Conservation (phyloP, 169 alveolate genomes). For the Neospora caninum region DNA sequence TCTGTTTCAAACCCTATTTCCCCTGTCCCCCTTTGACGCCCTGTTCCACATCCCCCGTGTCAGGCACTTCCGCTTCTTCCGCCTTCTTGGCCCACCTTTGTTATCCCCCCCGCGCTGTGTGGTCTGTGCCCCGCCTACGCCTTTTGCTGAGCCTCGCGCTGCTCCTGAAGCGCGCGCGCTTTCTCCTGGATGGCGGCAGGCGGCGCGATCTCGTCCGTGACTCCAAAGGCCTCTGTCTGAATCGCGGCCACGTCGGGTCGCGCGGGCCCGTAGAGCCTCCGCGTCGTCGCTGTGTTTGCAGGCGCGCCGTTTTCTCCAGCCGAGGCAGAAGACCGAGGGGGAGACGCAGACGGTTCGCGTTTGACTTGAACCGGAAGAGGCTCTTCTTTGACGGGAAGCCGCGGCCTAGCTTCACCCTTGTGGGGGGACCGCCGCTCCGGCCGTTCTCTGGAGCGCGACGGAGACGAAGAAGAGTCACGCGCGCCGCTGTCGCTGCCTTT, state of each 20-base stretch:
- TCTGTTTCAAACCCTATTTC: no score
- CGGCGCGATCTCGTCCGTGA: conserved; percentile 6
- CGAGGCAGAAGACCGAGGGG: not conserved
- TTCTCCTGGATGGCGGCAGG: conserved; percentile 18
- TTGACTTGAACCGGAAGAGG: not conserved
- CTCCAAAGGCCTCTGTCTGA: conserved; percentile 21
- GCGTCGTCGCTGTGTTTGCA: not conserved
- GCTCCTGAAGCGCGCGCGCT: conserved; percentile 5
- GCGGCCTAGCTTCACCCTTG: not conserved
- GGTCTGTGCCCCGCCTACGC: not conserved
- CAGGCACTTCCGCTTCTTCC: no score
- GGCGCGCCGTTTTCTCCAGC: not conserved
- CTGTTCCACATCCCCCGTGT: no score
- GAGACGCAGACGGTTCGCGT: not conserved
- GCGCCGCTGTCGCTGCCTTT: not conserved
- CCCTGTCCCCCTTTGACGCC: no score
- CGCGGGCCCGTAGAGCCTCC: conserved; percentile 17
- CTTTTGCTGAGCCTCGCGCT: not conserved
- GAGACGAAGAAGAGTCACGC: not conserved
- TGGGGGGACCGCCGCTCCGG: not conserved
- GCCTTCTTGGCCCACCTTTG: not conserved
- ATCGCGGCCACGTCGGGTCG: not conserved
- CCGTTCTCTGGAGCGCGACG: not conserved
- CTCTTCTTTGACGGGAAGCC: not conserved
- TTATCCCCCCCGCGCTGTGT: not conserved